Base-by-base conservation (phyloP, 129 eudicot genomes). In the Flaveria robusta region DNA sequence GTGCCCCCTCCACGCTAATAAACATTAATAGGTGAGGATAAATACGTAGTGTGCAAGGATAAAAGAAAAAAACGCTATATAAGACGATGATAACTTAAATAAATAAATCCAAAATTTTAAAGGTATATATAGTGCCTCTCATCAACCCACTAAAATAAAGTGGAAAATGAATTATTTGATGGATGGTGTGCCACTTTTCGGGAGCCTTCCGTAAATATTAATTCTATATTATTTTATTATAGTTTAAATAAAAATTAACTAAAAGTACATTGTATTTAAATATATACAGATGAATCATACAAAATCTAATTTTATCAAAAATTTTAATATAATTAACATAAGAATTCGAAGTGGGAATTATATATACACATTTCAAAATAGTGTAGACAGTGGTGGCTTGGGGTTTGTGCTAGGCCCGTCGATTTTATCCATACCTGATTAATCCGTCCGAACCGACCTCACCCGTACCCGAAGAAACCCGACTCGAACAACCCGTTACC, bases 101-200 rank as follows among this genome's bases (percentile, higher is more conserved):
- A 51, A 51, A n/a, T n/a, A 16, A 51, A 1, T 51, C 16, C 19
- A 34, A 47, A 70, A 31, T 31, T 31, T 31, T 31, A 31, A 31
- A 26, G 9, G 0, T 46, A 23, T 69, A 7, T 46, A 45, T 9
- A 69, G 49, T 46, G 58, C 46, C 59, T 47, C 59, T 26, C 74
- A 47, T 70, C 74, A 70, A 70, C 74, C 60, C 74, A 70, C 74
- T 70, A 27, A 49, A 34, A 47, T 49, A 70, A 70, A 70, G 74
- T 47, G 43, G 62, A 29, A 49, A 7, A 49, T 70, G 74, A 70
- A 70, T 47, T 70, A 49, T 70, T 70, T 70, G 74, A 49, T 70
- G 60, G 74, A 47, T 70, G 3, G 74, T 70, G 74, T 47, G 74
- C 45, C 41, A 70, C 74, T 70, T 70, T 47, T 70, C 11, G 13